These are phyloP conservation scores for Rhynchosporium agropyri DNA, from an alignment of 2,329 filamentous ascomycete genomes.

Conservation along the genomic window DNA sequence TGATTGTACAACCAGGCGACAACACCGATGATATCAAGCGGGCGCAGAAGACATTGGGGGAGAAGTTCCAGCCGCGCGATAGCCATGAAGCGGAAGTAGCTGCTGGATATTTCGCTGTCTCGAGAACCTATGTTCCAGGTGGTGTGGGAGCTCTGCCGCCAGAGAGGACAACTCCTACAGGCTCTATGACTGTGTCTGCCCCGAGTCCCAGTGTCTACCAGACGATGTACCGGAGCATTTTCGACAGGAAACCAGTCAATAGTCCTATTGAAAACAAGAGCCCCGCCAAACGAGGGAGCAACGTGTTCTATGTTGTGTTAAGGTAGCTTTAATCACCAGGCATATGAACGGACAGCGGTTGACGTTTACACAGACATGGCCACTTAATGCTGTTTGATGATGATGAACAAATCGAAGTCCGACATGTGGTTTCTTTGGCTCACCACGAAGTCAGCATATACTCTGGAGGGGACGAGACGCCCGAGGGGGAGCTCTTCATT, in stretches of 20 bases:
- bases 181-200: slow-evolving; percentile 70
- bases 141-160: slow-evolving; percentile 92
- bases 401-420: slow-evolving; percentile 90
- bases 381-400: slow-evolving; percentile 98
- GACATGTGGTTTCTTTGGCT: slow-evolving; percentile 90
- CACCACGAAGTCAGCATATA: slow-evolving; percentile 86
- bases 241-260: slow-evolving; percentile 70
- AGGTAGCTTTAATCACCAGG: slow-evolving; percentile 56
- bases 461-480: slow-evolving; percentile 75
- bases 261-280: slow-evolving; percentile 42
- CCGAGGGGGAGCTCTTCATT: slow-evolving; percentile 93
- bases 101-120: slow-evolving; percentile 93
- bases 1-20: slow-evolving; percentile 62
- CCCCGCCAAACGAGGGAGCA: slow-evolving; percentile 63
- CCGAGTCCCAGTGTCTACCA: slow-evolving; percentile 96
- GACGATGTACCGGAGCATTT: slow-evolving; percentile 95
- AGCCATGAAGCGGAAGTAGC: slow-evolving; percentile 74
- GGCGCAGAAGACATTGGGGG: slow-evolving; percentile 59
- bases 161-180: slow-evolving; percentile 79
- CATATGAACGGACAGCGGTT: slow-evolving; percentile 15
- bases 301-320: slow-evolving; percentile 91
- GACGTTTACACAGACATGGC: slow-evolving; percentile 65
- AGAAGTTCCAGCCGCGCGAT: slow-evolving; percentile 59
- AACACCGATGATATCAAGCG: slow-evolving; percentile 66
- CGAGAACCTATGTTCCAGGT: slow-evolving; percentile 87